Evolutionary conservation across 768 basidiomycete genomes (phyloP).

Genomic region (Suillus decipiens): DNA sequence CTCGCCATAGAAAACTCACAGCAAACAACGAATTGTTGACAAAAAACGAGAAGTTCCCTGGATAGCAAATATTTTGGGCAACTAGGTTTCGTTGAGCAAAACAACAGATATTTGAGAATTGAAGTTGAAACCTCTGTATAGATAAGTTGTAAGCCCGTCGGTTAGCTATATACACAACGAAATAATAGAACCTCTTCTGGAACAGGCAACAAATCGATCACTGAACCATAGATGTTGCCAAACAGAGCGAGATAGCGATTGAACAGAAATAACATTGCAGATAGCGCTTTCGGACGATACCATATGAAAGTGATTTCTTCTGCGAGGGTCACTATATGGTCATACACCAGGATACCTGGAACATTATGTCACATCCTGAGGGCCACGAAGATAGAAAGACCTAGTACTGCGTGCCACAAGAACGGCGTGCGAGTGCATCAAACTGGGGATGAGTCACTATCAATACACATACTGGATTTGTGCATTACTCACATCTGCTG

Average conservation of each 20-base stretch:
- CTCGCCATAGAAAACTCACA: slow-evolving; percentile 34
- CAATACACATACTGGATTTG: background rate
- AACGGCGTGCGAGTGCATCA: slow-evolving; percentile 4
- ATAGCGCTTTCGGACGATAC: slow-evolving; percentile 39
- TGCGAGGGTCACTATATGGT: slow-evolving; percentile 30
- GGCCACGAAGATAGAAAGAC: background rate
- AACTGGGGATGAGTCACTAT: background rate
- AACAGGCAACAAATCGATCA: slow-evolving; percentile 29
- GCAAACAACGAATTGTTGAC: slow-evolving; percentile 48
- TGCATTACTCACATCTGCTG: background rate
- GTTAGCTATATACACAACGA: background rate
- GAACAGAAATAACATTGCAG: slow-evolving; percentile 47
- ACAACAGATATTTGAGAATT: background rate
- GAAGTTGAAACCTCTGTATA: slow-evolving; percentile 9
- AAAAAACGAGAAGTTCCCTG: slow-evolving; percentile 44
- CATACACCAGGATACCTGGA: slow-evolving; percentile 33
- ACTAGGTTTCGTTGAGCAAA: slow-evolving; percentile 25
- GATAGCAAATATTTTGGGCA: slow-evolving; percentile 41
- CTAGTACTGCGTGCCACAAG: slow-evolving; percentile 9
- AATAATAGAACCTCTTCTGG: background rate
- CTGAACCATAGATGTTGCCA: slow-evolving; percentile 35
- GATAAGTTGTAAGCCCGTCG: background rate
- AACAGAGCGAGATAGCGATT: slow-evolving; percentile 52
- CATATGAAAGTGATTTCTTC: slow-evolving; percentile 47
- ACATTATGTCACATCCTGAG: background rate